These are phyloP conservation scores for Cyberlindnera veronae DNA, from an alignment of 805 yeast species.

Conservation along the genomic window DNA sequence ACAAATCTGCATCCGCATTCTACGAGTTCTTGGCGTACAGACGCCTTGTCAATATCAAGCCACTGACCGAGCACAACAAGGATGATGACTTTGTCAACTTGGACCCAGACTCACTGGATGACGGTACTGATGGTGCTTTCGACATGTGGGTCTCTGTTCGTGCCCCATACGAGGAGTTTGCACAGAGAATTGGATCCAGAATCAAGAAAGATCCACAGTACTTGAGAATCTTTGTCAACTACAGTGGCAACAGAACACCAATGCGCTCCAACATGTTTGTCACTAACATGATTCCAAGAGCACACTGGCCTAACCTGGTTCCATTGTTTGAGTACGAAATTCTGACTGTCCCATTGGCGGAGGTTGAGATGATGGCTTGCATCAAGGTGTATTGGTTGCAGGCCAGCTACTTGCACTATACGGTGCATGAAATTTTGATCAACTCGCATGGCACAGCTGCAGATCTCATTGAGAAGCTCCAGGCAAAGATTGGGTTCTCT, in stretches of 20 bases:
- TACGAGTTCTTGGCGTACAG: conserved; percentile 57
- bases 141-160: conserved; percentile 69
- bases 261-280: conserved; percentile 33
- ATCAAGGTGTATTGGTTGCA: conserved; percentile 70
- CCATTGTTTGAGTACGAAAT: conserved; percentile 69
- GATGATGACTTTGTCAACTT: conserved; percentile 49
- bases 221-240: conserved; percentile 63
- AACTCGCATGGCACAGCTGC: conserved; percentile 55
- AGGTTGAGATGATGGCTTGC: conserved; percentile 71
- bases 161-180: conserved; percentile 56
- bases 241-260: conserved; percentile 55
- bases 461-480: conserved; percentile 53
- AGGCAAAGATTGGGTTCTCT: conserved; percentile 49
- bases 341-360: conserved; percentile 67
- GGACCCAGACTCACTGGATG: conserved; percentile 25
- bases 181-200: conserved; percentile 53
- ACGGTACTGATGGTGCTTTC: conserved; percentile 30
- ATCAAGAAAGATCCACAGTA: conserved; percentile 55
- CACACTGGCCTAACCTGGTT: conserved; percentile 29
- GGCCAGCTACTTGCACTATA: conserved; percentile 67
- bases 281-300: conserved; percentile 34
- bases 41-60: conserved; percentile 52
- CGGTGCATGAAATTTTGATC: conserved; percentile 64
- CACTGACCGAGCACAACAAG: conserved; percentile 37
- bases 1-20: conserved; percentile 40